Evolutionary conservation across 2,329 filamentous ascomycete genomes (phyloP).

Genomic region (Trichoderma arundinaceum): DNA sequence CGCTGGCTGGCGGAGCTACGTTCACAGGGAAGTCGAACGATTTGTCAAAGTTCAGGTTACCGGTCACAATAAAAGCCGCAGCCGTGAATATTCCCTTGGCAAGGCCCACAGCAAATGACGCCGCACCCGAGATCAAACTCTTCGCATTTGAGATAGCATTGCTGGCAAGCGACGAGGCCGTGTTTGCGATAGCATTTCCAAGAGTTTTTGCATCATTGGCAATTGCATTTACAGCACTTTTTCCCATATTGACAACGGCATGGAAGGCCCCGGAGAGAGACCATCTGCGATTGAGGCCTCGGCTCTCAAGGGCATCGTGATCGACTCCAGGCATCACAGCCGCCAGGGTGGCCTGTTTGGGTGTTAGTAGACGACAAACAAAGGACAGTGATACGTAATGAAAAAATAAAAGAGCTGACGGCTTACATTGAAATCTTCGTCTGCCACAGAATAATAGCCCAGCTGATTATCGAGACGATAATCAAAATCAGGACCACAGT

Average conservation of each 20-base stretch:
- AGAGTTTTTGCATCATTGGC: background rate
- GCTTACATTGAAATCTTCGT: conserved; percentile 12
- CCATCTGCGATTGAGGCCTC: conserved; percentile 5
- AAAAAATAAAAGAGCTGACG: no score
- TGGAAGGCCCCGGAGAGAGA: background rate
- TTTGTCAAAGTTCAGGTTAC: background rate
- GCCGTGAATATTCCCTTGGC: background rate
- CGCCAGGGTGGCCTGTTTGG: background rate
- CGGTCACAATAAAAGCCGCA: background rate
- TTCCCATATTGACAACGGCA: background rate
- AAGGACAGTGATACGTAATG: no score
- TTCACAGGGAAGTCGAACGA: conserved; percentile 16
- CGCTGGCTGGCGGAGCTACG: background rate
- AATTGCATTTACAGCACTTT: background rate
- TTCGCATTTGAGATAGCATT: background rate
- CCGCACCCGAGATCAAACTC: background rate
- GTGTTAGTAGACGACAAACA: background rate
- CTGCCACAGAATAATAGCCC: conserved; percentile 3
- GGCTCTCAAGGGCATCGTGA: background rate
- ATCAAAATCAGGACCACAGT: conserved; percentile 15
- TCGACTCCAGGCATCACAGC: background rate
- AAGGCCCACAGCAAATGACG: background rate
- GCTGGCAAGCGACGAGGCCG: background rate
- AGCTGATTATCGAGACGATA: background rate
- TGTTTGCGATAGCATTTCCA: background rate